These are phyloP conservation scores for Fusarium domesticum DNA, from an alignment of 2,329 filamentous ascomycete species.

Conservation along the genomic window DNA sequence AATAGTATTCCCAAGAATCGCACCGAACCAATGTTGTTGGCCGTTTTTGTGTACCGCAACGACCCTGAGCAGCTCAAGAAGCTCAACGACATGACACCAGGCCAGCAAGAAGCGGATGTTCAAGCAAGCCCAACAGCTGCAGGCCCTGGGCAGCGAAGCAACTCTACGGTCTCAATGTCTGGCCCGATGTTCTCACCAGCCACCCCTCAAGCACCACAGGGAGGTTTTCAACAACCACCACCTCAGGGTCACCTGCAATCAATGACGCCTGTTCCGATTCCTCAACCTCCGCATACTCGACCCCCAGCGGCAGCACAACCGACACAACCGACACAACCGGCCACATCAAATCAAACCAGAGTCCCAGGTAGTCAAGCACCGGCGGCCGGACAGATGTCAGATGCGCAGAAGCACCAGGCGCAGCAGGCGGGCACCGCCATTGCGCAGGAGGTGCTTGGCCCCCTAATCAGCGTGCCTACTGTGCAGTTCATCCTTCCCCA, in stretches of 20 bases:
- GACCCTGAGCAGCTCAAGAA: constrained; percentile 41
- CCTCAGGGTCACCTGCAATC: constrained; percentile 34
- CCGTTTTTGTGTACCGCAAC: constrained; percentile 80
- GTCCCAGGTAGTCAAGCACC: constrained; percentile 18
- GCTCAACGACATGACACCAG: constrained; percentile 18
- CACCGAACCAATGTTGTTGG: constrained; percentile 72
- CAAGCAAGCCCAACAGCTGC: constrained; percentile 36
- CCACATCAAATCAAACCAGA: constrained; percentile 4
- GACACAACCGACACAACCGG: constrained; percentile 6
- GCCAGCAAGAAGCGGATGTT: constrained; percentile 12
- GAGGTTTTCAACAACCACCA: constrained; percentile 34
- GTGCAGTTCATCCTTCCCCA: constrained; percentile 68
- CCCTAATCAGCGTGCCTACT: constrained; percentile 60
- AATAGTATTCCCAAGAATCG: constrained; percentile 72
- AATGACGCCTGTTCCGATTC: constrained; percentile 37
- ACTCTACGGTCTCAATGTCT: constrained; percentile 42
- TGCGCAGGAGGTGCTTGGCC: constrained; percentile 63
- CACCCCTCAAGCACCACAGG: constrained; percentile 37
- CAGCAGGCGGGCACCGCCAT: constrained; percentile 53
- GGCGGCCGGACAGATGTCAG: constrained; percentile 24
- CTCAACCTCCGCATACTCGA: constrained; percentile 32
- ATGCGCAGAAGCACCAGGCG: constrained; percentile 39
- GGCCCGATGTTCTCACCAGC: constrained; percentile 56
- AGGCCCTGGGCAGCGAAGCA: constrained; percentile 40
- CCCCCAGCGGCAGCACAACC: constrained; percentile 10